Conservation (phyloP, 345 rosid genomes). For the Gossypium bickii region DNA sequence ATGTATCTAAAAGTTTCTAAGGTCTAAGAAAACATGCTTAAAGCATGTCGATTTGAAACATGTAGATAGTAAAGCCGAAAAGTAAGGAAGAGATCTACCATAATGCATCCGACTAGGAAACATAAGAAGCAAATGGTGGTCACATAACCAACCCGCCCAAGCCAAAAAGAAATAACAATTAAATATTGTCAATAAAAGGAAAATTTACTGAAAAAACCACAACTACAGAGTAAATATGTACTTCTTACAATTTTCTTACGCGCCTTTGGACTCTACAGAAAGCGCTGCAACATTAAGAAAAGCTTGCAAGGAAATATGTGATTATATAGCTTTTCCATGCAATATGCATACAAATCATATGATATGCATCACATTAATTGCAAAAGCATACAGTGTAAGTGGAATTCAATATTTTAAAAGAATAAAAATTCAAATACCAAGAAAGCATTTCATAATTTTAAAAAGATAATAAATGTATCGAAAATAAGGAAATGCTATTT, state of each 20-base stretch:
- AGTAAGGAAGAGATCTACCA: conserved; percentile 46
- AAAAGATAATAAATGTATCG: no score
- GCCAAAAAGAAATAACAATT: conserved; percentile 14
- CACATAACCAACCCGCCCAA: conserved; percentile 85
- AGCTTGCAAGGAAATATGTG: conserved; percentile 48
- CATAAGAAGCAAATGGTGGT: conserved; percentile 85
- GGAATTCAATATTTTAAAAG: no score
- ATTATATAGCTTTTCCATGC: neutral
- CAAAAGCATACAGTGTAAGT: neutral
- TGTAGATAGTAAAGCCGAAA: neutral
- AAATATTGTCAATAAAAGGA: neutral
- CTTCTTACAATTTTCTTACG: conserved; percentile 94
- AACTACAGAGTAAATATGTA: conserved; percentile 23
- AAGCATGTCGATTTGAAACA: neutral
- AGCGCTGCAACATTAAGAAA: conserved; percentile 85
- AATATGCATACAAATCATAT: neutral
- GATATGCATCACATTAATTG: neutral
- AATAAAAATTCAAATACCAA: neutral
- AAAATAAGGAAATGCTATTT: neutral
- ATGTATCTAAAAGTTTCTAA: neutral
- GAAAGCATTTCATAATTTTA: neutral
- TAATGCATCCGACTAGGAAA: conserved; percentile 80
- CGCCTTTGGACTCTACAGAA: conserved; percentile 94
- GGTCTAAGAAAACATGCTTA: neutral
- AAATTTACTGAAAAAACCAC: neutral